Conservation (phyloP, 23 red algal genomes). For the Cyanidium caldarium region DNA sequence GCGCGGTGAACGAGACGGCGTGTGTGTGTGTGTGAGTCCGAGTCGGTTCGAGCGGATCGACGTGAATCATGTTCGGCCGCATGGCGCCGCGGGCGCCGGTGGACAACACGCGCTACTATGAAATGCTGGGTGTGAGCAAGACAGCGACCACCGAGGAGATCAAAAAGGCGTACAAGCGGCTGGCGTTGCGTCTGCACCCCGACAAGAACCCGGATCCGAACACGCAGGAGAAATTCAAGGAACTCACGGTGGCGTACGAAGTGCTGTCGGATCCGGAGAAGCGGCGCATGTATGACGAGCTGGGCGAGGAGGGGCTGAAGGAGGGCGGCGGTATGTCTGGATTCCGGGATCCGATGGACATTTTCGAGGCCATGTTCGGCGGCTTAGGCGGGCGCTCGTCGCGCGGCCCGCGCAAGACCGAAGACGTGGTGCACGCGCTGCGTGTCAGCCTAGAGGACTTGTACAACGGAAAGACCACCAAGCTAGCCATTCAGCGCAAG, state of each 20-base stretch:
- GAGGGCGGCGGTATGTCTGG: constrained; percentile 42
- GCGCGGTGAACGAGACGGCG: no score
- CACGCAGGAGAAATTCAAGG: constrained; percentile 74
- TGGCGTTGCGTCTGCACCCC: constrained; percentile 58
- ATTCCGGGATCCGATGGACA: constrained; percentile 50
- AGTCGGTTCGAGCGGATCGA: no score
- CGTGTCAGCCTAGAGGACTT: constrained; percentile 78
- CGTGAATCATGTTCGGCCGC: constrained; percentile 1
- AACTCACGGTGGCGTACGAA: constrained; percentile 75
- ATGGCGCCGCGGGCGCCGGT: neutral
- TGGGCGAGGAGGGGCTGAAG: constrained; percentile 85
- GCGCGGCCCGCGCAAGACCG: constrained; percentile 64
- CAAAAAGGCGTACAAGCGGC: constrained; percentile 46
- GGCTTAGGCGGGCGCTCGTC: constrained; percentile 19
- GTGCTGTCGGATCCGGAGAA: constrained; percentile 87
- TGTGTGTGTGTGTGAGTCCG: no score
- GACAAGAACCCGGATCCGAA: constrained; percentile 72
- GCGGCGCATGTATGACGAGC: constrained; percentile 80
- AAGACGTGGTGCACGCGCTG: constrained; percentile 72
- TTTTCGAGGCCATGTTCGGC: constrained; percentile 95
- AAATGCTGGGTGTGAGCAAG: constrained; percentile 33
- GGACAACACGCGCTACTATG: constrained; percentile 45
- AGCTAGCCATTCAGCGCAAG: constrained; percentile 91
- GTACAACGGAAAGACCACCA: constrained; percentile 93
- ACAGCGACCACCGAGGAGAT: constrained; percentile 36